Evolutionary conservation across 2,329 filamentous ascomycete species (phyloP).

Genomic region (Elsinoe batatas): DNA sequence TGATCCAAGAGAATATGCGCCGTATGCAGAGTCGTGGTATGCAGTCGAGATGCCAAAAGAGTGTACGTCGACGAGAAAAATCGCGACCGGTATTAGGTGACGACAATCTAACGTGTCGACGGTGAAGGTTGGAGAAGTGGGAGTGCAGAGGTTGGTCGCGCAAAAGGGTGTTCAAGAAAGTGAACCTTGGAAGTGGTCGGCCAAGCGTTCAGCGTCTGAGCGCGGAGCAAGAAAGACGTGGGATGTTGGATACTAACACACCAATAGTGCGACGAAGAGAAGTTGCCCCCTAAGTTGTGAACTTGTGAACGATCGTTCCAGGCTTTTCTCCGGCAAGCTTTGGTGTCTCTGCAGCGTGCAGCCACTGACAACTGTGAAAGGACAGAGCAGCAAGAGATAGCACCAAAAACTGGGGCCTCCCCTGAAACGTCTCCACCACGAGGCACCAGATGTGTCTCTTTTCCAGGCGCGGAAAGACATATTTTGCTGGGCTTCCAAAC

Average conservation of each 20-base stretch:
- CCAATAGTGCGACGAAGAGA: background rate
- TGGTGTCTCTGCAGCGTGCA: background rate
- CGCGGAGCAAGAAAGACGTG: constrained; percentile 1
- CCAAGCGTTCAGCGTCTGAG: constrained; percentile 3
- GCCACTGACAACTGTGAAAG: no score
- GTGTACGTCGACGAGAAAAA: background rate
- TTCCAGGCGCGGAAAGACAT: no score
- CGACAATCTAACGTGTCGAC: background rate
- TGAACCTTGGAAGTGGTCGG: background rate
- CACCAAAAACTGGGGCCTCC: background rate
- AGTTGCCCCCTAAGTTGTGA: background rate
- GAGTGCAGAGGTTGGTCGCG: background rate
- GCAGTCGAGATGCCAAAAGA: constrained; percentile 4
- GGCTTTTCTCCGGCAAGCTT: background rate
- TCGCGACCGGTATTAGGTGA: constrained; percentile 3
- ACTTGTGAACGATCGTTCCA: background rate
- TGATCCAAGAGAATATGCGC: background rate
- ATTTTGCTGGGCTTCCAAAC: background rate
- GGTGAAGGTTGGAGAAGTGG: background rate
- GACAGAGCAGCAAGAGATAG: background rate
- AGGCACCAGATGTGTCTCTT: background rate
- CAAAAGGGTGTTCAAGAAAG: background rate
- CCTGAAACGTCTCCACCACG: constrained; percentile 1
- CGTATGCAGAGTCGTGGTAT: background rate
- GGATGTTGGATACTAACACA: background rate